phyloP scores from a whole-genome alignment of 2,329 filamentous ascomycete genomes.

The Penicillium sp. region DNA sequence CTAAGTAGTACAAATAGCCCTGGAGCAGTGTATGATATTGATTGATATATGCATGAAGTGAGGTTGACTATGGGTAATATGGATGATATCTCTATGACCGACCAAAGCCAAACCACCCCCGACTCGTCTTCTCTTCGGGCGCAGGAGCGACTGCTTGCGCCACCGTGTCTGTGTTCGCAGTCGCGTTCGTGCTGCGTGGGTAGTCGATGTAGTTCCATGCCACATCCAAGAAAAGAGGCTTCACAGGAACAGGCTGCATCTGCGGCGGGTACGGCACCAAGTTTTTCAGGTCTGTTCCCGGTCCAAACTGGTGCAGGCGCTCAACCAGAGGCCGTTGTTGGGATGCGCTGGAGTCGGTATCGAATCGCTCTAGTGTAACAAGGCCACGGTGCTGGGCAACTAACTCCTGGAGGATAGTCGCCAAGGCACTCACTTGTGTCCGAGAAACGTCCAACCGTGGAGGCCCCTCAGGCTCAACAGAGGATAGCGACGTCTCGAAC shows the following conservation, averaged over 20 bases:
- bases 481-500: constrained; percentile 48
- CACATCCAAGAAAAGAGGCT: constrained; percentile 92
- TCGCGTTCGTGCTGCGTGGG: constrained; percentile 56
- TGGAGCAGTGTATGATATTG: neutral
- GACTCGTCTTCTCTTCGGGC: constrained; percentile 51
- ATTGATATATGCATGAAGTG: neutral
- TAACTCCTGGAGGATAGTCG: constrained; percentile 64
- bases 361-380: constrained; percentile 73
- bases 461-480: constrained; percentile 47
- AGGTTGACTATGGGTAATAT: neutral
- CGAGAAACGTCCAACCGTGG: constrained; percentile 68
- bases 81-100: constrained; percentile 29
- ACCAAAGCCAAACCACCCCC: constrained; percentile 75
- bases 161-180: constrained; percentile 8
- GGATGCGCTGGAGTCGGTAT: constrained; percentile 40
- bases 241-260: constrained; percentile 79
- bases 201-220: constrained; percentile 98
- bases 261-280: constrained; percentile 85
- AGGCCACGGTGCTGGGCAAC: constrained; percentile 80
- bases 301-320: constrained; percentile 72
- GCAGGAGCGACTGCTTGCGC: constrained; percentile 20
- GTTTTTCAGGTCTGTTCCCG: constrained; percentile 71
- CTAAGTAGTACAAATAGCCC: too few species aligned
- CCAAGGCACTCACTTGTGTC: constrained; percentile 59
- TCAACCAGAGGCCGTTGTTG: constrained; percentile 66